Conservation (phyloP, 345 rosid species). For the Gossypioides kirkii region DNA sequence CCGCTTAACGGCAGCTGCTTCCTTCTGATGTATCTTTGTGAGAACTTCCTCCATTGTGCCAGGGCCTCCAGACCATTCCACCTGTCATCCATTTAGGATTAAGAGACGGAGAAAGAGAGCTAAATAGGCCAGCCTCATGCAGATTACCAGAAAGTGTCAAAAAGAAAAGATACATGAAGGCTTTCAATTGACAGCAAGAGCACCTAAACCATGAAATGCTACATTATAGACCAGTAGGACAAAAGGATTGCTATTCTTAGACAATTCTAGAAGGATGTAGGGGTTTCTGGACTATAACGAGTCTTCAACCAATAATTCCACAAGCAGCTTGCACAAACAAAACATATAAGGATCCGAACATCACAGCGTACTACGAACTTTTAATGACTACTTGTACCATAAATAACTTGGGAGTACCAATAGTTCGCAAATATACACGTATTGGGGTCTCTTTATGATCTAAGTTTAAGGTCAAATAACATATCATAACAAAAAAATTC, state of each 20-base stretch:
- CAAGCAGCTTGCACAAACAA: slow-evolving; percentile 1
- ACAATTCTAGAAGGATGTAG: too few species aligned
- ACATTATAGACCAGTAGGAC: background rate
- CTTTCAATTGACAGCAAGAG: too few species aligned
- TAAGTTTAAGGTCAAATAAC: background rate
- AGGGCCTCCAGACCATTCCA: slow-evolving; percentile 87
- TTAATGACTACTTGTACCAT: background rate
- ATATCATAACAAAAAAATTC: background rate
- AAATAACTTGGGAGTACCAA: background rate
- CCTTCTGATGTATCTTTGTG: slow-evolving; percentile 70
- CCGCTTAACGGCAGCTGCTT: slow-evolving; percentile 85
- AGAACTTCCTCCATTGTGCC: slow-evolving; percentile 69
- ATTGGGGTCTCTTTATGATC: background rate
- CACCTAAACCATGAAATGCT: background rate
- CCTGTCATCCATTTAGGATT: slow-evolving; percentile 39
- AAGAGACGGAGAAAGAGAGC: background rate
- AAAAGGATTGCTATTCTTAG: background rate
- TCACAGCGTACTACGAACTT: background rate
- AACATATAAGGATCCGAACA: background rate
- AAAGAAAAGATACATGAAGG: too few species aligned
- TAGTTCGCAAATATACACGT: background rate
- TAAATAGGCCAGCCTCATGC: background rate
- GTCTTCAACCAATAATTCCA: background rate
- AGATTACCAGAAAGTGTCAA: background rate
- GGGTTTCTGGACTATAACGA: background rate